These are phyloP conservation scores for Calocera viscosa DNA, from an alignment of 768 basidiomycete genomes.

Conservation along the genomic window DNA sequence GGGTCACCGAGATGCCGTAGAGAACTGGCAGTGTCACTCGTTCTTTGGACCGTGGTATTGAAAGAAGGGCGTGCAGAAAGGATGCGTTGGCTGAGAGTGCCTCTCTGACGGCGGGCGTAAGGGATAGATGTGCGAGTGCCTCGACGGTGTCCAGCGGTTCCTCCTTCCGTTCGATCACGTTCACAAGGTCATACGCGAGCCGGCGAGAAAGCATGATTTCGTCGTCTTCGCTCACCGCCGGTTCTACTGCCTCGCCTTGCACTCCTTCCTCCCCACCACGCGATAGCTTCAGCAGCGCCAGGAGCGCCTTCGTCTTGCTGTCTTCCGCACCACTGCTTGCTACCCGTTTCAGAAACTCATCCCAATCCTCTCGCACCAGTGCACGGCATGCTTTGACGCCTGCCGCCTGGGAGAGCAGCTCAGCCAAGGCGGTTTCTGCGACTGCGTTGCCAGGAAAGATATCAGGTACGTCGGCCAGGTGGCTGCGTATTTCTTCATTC, in stretches of 20 bases:
- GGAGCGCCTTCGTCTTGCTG: not conserved
- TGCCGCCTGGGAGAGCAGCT: constrained; percentile 61
- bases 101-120: constrained; percentile 51
- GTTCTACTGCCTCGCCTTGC: constrained; percentile 3
- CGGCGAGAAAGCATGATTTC: constrained; percentile 10
- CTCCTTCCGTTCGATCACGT: constrained; percentile 41
- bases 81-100: constrained; percentile 38
- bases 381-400: constrained; percentile 62
- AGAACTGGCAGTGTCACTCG: constrained; percentile 35
- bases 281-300: constrained; percentile 10
- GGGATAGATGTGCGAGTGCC: constrained; percentile 71
- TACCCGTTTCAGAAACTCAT: not conserved
- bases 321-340: not conserved
- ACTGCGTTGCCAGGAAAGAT: constrained; percentile 32
- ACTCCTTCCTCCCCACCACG: constrained; percentile 6
- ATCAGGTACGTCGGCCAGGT: not conserved
- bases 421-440: constrained; percentile 57
- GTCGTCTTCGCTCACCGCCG: constrained; percentile 5
- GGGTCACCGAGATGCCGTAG: constrained; percentile 67
- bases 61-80: constrained; percentile 48
- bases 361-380: constrained; percentile 34
- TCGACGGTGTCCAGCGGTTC: constrained; percentile 57
- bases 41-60: constrained; percentile 26
- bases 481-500: constrained; percentile 38
- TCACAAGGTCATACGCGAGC: constrained; percentile 26